A percentile compares a stretch with the other conserved stretches of the same genome.
phyloP scores from a whole-genome alignment of 1,139 yeast genomes.

The Spathaspora sp. region DNA sequence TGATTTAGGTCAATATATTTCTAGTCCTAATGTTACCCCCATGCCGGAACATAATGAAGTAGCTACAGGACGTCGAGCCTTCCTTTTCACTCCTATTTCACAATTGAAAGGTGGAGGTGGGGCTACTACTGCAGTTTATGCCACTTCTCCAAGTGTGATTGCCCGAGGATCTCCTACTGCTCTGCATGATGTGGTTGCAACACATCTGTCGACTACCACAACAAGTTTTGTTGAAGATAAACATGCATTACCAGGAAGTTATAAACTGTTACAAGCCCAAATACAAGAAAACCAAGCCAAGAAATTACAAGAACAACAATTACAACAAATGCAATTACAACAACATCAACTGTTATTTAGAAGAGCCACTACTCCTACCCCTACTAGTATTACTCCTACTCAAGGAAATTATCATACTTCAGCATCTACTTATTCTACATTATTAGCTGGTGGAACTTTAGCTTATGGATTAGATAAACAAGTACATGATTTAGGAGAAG shows the following conservation, averaged over 20 bases:
- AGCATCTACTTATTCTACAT: conserved; percentile 36
- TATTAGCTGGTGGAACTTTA: conserved; percentile 42
- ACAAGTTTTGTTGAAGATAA: conserved; percentile 13
- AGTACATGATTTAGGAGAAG: conserved; percentile 19
- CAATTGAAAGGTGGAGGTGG: conserved; percentile 44
- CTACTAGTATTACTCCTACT: conserved; percentile 19
- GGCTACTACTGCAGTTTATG: conserved; percentile 25
- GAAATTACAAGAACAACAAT: conserved; percentile 23
- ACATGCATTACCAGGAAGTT: conserved; percentile 17
- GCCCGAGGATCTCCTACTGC: conserved; percentile 16
- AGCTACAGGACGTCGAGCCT: conserved; percentile 37
- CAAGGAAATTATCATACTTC: conserved; percentile 28
- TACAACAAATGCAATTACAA: conserved; percentile 20
- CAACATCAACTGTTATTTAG: conserved; percentile 21
- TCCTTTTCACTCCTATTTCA: conserved; percentile 47
- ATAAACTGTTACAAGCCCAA: conserved; percentile 17
- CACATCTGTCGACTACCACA: conserved; percentile 9
- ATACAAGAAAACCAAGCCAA: conserved; percentile 17
- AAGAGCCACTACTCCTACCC: conserved; percentile 24
- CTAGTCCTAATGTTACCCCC: conserved; percentile 49
- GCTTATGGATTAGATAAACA: conserved; percentile 32
- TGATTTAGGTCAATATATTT: conserved; percentile 71
- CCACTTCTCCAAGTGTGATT: conserved; percentile 18
- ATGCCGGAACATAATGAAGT: conserved; percentile 62
- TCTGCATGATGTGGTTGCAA: conserved; percentile 12